Conservation (phyloP, 192 early-diverging fungal genomes). For the Pilaira anomala region DNA sequence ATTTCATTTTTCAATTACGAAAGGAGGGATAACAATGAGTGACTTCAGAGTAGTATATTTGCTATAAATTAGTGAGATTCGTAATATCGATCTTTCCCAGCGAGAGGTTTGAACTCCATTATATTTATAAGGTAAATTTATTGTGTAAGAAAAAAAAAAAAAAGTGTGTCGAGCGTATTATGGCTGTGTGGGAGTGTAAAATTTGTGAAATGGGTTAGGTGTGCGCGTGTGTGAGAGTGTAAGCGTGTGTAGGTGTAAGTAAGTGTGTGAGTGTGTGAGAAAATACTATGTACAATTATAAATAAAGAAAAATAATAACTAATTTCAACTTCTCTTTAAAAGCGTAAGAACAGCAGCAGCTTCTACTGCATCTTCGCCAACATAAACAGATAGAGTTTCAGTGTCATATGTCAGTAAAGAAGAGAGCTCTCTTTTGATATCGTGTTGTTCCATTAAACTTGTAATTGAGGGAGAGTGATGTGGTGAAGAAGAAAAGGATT, state of each 20-base stretch:
- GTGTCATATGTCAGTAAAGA: not conserved
- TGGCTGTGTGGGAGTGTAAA: too few relatives aligned
- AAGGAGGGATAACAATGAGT: too few relatives aligned
- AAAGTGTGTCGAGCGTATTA: too few relatives aligned
- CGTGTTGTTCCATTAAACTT: conserved; percentile 12
- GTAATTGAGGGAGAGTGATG: not conserved
- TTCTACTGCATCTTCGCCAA: conserved; percentile 34
- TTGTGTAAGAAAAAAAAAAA: too few relatives aligned
- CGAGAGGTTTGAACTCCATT: too few relatives aligned
- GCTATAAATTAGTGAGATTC: too few relatives aligned
- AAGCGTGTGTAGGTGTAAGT: not conserved
- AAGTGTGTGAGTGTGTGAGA: not conserved
- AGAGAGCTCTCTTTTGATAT: not conserved
- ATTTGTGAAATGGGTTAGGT: too few relatives aligned
- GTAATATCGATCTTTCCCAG: too few relatives aligned
- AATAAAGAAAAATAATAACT: not conserved
- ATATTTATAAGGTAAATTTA: too few relatives aligned
- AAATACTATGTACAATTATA: conserved; percentile 15
- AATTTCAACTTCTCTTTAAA: conserved; percentile 26
- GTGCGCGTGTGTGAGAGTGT: not conserved
- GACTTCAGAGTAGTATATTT: too few relatives aligned
- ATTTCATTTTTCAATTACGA: too few relatives aligned
- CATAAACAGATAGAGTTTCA: conserved; percentile 9
- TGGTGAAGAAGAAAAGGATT: conserved; percentile 8
- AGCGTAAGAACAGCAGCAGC: conserved; percentile 34